Evolutionary conservation across 2,329 filamentous ascomycete species (phyloP), one percentile per base, ranked within the genome.

Genomic region (Cryphonectria naterciae): DNA sequence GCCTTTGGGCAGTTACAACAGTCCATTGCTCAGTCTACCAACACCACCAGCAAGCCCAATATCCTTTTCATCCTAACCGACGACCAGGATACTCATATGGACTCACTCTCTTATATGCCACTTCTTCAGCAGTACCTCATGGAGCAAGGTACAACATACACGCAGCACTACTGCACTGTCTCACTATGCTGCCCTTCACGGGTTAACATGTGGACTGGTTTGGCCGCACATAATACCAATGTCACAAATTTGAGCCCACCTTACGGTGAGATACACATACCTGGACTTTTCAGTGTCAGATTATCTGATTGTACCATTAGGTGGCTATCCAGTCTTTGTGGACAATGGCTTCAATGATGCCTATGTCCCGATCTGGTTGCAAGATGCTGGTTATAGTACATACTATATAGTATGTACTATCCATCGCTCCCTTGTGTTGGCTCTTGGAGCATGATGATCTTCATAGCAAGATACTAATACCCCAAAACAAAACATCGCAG

Each of bases 341-440:
- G 81, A 81, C 2, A 83, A 91, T 67, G 91, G 91, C 0, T 84
- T 88, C 70, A 92, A 93, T 71, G 85, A 90, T 1, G 86, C 90
- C 37, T 93, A 90, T 72, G 83, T 93, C 0, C 91, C 91, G 0
- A 77, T 93, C 0, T 93, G 91, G 91, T 79, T 94, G 28, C 89
- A 92, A 74, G 77, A 86, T 3, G 87, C 86, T 0, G 91, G 90
- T 0, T 93, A 93, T 76, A 87, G 88, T 74, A 93, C 91, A 0
- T 93, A 92, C 75, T 93, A 93, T 75, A 88, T 87, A 35, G 60
- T 62, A 62, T 11, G 60, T 62, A 8, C 25, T 22, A 6, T 46
- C 37, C 37, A 4, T 58, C n/a, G 28, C 28, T 8, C 28, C 54
- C 28, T 58, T 32, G 54, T 58, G n/a, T 58, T 28, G 15, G 1